Base-by-base conservation (phyloP, 1,284 basidiomycete genomes). In the Austropuccinia psidii region DNA sequence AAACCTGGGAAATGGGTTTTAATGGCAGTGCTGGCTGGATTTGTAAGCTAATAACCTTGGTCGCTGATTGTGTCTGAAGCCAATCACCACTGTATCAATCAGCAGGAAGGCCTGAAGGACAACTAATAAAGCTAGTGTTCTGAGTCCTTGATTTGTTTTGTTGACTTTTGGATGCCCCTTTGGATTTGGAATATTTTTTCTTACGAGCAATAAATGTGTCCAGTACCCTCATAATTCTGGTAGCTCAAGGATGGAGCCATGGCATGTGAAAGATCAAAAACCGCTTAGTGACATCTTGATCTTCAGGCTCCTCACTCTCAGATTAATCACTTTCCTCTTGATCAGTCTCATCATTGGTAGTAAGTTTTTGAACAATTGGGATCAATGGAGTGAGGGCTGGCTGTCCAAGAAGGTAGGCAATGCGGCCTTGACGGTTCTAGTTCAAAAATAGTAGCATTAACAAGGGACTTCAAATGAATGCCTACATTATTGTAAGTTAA, bases 321-420 rank as follows among this genome's bases (percentile, higher is more conserved):
- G 49, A 52, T 19, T 47, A 27, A 11, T n/a, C 27, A 21, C 8
- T 43, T 24, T 4, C 15, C 2, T 66, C 47, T n/a, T n/a, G 11
- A 13, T 58, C 67, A 35, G 41, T 69, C 49, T 69, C 67, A 43
- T 50, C 41, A 37, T 69, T 21, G 33, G 54, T 58, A 19, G 67
- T 69, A 39, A 41, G 49, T 13, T 43, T 43, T n/a, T 55, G 33
- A n/a, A 60, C 43, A 11, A 58, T 31, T 1, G 55, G 41, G 11
- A 69, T 58, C 11, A 69, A 24, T 11, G 67, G 52, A 43, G 37
- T 43, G 21, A 69, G 33, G 7, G 1, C 39, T 33, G 39, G 15
- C 31, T 64, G 39, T 29, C 29, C 4, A 11, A 21, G 15, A 57
- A 45, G 43, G 43, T 45, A 47, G 24, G 43, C 47, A 11, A 24